Conservation (phyloP, 2,329 filamentous ascomycete species). For the Diaporthe caulivora region DNA sequence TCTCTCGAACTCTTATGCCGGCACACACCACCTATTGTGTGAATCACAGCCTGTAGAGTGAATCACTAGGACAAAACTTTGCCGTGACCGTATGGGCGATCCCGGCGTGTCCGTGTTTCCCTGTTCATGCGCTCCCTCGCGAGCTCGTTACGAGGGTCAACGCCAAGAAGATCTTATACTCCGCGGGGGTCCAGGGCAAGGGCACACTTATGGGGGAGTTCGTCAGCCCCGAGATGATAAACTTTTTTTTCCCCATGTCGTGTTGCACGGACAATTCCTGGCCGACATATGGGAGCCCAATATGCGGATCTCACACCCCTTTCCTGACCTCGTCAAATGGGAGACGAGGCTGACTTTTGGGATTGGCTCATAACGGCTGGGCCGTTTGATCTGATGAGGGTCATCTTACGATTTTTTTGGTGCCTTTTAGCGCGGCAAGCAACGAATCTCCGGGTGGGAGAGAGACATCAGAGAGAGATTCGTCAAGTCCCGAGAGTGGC, state of each 20-base stretch:
- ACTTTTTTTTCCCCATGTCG: not conserved
- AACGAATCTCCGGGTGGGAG: too few species aligned
- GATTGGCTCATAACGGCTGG: not conserved
- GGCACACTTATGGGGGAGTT: too few species aligned
- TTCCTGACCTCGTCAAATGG: too few species aligned
- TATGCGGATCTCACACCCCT: not conserved
- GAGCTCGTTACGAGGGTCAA: not conserved
- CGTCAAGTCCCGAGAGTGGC: conserved; percentile 17
- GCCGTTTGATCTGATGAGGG: conserved; percentile 1
- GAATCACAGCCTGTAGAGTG: not conserved
- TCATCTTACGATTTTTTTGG: not conserved
- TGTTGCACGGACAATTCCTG: conserved; percentile 2
- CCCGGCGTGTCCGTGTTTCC: not conserved
- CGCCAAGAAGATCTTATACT: too few species aligned
- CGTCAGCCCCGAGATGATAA: not conserved
- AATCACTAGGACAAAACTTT: conserved; percentile 10
- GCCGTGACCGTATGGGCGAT: too few species aligned
- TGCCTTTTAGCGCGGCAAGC: not conserved
- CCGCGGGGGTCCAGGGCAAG: too few species aligned
- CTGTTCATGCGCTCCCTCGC: not conserved
- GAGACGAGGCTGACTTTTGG: not conserved
- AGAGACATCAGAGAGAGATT: not conserved
- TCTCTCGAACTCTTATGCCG: not conserved
- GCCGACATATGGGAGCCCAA: not conserved
- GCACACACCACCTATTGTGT: too few species aligned